Percentiles rank a stretch among this genome's conserved stretches.
Evolutionary conservation across 768 basidiomycete species (phyloP).

Genomic region (Phaffia tasmanica): DNA sequence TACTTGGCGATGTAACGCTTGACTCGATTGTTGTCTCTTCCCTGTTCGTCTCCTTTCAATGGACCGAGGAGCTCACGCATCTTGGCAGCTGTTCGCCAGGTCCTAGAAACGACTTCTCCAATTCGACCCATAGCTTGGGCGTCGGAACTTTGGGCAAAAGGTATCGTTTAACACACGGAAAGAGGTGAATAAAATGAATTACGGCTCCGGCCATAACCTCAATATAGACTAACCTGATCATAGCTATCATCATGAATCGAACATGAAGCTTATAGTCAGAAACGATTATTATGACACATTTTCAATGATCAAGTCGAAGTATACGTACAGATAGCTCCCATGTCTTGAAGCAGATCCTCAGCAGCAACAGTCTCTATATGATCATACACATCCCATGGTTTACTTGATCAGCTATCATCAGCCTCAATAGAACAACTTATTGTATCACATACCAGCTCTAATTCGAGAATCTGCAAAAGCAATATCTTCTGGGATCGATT

Average conservation of each 20-base stretch:
- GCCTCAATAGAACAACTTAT: not conserved
- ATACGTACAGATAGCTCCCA: conserved; percentile 61
- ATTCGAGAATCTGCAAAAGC: conserved; percentile 96
- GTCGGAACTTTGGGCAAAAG: conserved; percentile 52
- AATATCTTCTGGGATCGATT: conserved; percentile 75
- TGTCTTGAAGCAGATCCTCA: conserved; percentile 87
- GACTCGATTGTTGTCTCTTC: conserved; percentile 74
- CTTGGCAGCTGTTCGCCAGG: conserved; percentile 96
- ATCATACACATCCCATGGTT: not conserved
- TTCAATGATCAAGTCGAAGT: not conserved
- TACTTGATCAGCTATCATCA: not conserved
- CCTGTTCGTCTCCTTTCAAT: conserved; percentile 60
- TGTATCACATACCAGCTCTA: conserved; percentile 43
- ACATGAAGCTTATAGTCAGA: not conserved
- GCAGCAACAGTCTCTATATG: conserved; percentile 71
- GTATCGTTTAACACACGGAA: not conserved
- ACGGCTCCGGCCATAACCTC: not conserved
- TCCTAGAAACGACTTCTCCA: conserved; percentile 80
- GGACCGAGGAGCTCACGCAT: conserved; percentile 72
- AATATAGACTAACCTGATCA: conserved; percentile 12
- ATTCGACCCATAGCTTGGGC: conserved; percentile 95
- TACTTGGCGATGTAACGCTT: conserved; percentile 75
- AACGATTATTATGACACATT: too few species aligned
- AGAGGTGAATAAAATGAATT: not conserved
- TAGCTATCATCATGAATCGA: conserved; percentile 2